Base-by-base conservation (phyloP, 179 eudicot genomes). In the Amaranthus tricolor region DNA sequence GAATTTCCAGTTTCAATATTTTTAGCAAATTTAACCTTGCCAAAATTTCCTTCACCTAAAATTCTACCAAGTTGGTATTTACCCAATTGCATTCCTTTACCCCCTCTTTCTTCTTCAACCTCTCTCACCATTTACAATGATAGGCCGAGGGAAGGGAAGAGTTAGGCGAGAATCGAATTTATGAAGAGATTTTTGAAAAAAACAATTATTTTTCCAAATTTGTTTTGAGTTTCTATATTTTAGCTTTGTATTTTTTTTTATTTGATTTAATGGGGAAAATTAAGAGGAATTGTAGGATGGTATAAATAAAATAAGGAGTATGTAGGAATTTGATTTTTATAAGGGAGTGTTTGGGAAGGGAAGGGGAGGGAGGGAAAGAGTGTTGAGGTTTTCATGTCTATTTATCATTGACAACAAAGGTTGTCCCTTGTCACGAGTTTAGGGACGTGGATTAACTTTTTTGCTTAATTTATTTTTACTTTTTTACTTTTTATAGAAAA, bases 11-110 rank as follows among this genome's bases (percentile, higher is more conserved):
- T 78, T 66, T 89, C 80, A 43, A 83, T 48, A 71, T 94, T 81
- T 56, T 44, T 85, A 9, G 98, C 98, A 77, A 74, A 85, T 76
- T 92, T 94, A 15, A 94, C 98, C 74, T 90, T 94, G 0, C 97
- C 98, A 67, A 92, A 94, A 64, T 94, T 90, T 10, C 98, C 98
- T 80, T 94, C 97, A 5, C 98, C 98, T 2, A 94, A 76, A 20
- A 91, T 86, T 79, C 82, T 85, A 6, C 98, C 98, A 56, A 94
- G 77, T 68, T 90, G 91, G 84, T 94, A 94, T 77, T 92, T 92
- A 40, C 97, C 98, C 48, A 90, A 74, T 74, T 87, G 90, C 87
- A 87, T 85, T 87, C 84, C 87, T 86, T 51, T 77, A 11, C 69
- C 78, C 16, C 61, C 76, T 74, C 72, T 77, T 66, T 74, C 76